Conservation (phyloP, 257 asterid genomes). For the Solanum clarkiae region DNA sequence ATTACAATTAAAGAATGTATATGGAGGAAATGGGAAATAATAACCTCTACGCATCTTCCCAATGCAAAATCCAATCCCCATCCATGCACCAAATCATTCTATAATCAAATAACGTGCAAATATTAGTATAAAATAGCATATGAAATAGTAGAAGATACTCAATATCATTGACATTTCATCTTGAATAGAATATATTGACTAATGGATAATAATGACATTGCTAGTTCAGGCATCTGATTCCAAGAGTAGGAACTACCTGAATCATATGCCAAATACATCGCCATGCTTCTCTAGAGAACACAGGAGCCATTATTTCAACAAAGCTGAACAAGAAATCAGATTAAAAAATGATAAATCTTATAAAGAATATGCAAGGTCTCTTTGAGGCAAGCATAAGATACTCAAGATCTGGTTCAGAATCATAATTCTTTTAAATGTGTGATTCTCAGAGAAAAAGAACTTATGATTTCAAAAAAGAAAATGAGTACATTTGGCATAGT, state of each 20-base stretch:
- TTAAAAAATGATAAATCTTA: background rate
- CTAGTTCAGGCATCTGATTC: background rate
- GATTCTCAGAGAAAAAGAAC: background rate
- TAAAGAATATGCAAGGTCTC: background rate
- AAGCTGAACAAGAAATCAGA: conserved; percentile 23
- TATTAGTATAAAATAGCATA: background rate
- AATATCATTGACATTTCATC: background rate
- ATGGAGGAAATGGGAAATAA: conserved; percentile 17
- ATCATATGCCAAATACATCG: conserved; percentile 42
- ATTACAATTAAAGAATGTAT: background rate
- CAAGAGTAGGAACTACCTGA: conserved; percentile 36
- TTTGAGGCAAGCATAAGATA: background rate
- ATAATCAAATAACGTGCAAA: background rate
- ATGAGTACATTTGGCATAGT: background rate
- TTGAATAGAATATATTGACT: background rate
- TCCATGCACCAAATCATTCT: too few species aligned
- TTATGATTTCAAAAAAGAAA: background rate
- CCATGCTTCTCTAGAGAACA: too few species aligned
- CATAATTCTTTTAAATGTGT: background rate
- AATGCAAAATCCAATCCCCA: conserved; percentile 72
- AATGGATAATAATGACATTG: background rate
- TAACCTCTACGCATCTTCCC: conserved; percentile 80
- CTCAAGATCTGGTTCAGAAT: background rate
- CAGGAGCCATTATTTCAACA: conserved; percentile 7
- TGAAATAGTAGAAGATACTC: background rate